Evolutionary conservation across 2,329 filamentous ascomycete species (phyloP).

Genomic region (Nemania diffusa): DNA sequence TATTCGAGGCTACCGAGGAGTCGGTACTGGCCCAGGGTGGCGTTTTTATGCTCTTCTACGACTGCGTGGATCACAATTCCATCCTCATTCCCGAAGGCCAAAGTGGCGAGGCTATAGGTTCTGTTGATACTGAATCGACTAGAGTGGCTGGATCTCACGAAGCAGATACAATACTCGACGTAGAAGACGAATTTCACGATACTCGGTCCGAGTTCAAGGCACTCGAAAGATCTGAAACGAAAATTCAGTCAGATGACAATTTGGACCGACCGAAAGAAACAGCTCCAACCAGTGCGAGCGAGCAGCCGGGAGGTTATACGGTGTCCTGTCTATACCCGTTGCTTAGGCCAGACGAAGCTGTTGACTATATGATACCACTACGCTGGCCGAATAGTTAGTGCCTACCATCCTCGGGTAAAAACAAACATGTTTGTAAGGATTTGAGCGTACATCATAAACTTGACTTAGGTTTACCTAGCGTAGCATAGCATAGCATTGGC

Average conservation of each 20-base stretch:
- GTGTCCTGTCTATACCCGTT: slow-evolving; percentile 56
- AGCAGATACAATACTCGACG: not conserved
- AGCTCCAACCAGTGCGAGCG: not conserved
- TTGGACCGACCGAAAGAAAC: not conserved
- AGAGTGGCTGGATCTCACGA: not conserved
- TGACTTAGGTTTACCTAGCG: slow-evolving; percentile 31
- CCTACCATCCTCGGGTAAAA: not conserved
- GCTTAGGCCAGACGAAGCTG: slow-evolving; percentile 54
- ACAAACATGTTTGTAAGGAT: slow-evolving; percentile 5
- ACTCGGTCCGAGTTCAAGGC: not conserved
- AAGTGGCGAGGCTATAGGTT: not conserved
- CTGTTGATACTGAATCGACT: not conserved
- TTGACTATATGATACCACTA: slow-evolving; percentile 45
- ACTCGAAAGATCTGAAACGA: not conserved
- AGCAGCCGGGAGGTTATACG: slow-evolving; percentile 43
- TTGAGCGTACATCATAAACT: slow-evolving; percentile 21
- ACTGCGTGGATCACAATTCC: slow-evolving; percentile 69
- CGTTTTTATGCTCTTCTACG: slow-evolving; percentile 98
- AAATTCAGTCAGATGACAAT: not conserved
- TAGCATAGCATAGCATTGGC: slow-evolving; percentile 45
- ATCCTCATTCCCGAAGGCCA: slow-evolving; percentile 50
- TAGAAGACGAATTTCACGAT: slow-evolving; percentile 6
- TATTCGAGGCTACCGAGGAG: slow-evolving; percentile 77
- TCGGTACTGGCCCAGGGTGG: slow-evolving; percentile 79
- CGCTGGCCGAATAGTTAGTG: slow-evolving; percentile 41